Base-by-base conservation (phyloP, 306 rosid species). In the Inga laurina region DNA sequence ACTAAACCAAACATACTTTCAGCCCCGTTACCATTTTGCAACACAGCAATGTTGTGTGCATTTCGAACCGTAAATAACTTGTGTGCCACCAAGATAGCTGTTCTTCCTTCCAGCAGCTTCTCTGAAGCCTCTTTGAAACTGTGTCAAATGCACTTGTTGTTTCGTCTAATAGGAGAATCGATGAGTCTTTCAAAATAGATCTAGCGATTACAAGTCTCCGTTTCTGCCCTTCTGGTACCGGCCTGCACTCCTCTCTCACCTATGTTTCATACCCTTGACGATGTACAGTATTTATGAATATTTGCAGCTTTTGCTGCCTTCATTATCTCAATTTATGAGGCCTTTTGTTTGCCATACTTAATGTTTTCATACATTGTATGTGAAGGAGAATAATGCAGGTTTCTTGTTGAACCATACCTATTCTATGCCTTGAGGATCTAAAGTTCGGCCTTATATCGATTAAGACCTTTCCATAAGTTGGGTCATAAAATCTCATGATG, bases 81-180 rank as follows among this genome's bases (percentile, higher is more conserved):
- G 71, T 93, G 97, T 10, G 97, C 98, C 7, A 90, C 94, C 80
- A 93, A 48, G 59, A 94, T 89, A 4, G 97, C 88, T 0, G 94
- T 94, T 72, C 94, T 73, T 0, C 93, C 91, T 77, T 89, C 94
- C 93, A 91, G 88, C 32, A 93, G 92, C 82, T 77, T 87, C 27
- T 88, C 89, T 14, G 91, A 90, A 69, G 94, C 96, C 76, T 90
- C 94, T 79, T 91, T 22, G 96, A 89, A 11, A 83, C 79, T 8
- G 93, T 85, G 80, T 92, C 98, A 64, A 92, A 62, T 19, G 97
- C 97, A 85, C 93, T 92, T 22, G 98, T 94, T 65, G 97, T 97
- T 85, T 94, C 96, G 61, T 94, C 98, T 59, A 94, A 46, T 19
- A 92, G 87, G 83, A 94, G 97, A 83, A 94, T 86, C 6, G 97